phyloP scores from a whole-genome alignment of 2,329 filamentous ascomycete genomes.

The Fusarium foetens region DNA sequence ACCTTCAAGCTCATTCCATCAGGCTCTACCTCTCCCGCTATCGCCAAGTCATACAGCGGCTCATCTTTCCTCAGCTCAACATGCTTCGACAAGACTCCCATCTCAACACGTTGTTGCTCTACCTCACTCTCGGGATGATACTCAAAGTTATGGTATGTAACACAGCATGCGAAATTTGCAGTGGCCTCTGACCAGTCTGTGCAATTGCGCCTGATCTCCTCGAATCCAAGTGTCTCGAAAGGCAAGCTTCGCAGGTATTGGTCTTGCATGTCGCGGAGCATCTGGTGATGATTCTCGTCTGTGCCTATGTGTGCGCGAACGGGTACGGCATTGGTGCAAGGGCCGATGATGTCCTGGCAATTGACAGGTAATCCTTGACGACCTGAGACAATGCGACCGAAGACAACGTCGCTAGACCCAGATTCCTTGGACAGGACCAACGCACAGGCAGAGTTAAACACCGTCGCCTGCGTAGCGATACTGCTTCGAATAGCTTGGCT shows the following conservation, averaged over 20 bases:
- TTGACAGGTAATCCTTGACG: slow-evolving; percentile 19
- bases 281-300: not conserved
- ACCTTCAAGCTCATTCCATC: not conserved
- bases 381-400: slow-evolving; percentile 35
- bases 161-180: not conserved
- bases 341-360: slow-evolving; percentile 30
- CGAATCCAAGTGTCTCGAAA: slow-evolving; percentile 28
- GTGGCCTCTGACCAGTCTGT: slow-evolving; percentile 24
- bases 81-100: slow-evolving; percentile 15
- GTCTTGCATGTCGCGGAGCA: slow-evolving; percentile 28
- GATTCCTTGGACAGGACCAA: not conserved
- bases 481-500: not conserved
- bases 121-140: slow-evolving; percentile 20
- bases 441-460: slow-evolving; percentile 9
- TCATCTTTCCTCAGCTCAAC: slow-evolving; percentile 6
- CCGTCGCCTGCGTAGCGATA: slow-evolving; percentile 1
- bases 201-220: slow-evolving; percentile 34
- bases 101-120: slow-evolving; percentile 3
- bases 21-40: slow-evolving; percentile 16
- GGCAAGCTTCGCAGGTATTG: slow-evolving; percentile 30
- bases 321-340: slow-evolving; percentile 11
- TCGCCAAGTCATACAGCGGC: slow-evolving; percentile 10
- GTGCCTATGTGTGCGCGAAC: not conserved
- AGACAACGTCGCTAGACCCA: slow-evolving; percentile 19
- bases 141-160: slow-evolving; percentile 20